phyloP scores from a whole-genome alignment of 805 yeast species.

The Kazachstania martiniae region DNA sequence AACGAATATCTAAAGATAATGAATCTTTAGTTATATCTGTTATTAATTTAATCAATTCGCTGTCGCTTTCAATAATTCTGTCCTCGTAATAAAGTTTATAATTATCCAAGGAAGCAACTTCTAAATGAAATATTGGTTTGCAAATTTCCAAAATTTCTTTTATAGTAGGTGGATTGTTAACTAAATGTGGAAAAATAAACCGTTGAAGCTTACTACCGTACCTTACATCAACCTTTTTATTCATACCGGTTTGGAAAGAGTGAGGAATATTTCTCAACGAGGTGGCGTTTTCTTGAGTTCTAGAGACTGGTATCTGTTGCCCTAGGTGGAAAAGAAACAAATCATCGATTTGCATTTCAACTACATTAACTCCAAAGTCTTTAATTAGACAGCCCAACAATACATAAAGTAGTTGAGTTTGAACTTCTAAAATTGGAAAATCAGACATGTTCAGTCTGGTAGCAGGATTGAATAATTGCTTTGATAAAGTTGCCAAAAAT shows the following conservation, averaged over 20 bases:
- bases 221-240: not conserved
- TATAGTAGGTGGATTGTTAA: no score
- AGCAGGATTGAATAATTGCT: constrained; percentile 13
- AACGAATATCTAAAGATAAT: no score
- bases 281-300: not conserved
- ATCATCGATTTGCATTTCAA: no score
- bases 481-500: constrained; percentile 25
- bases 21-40: no score
- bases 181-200: no score
- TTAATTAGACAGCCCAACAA: constrained; percentile 59
- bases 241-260: not conserved
- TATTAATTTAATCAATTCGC: no score
- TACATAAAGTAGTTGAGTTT: constrained; percentile 31
- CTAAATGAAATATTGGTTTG: no score
- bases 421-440: constrained; percentile 6
- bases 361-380: constrained; percentile 73
- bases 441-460: constrained; percentile 24
- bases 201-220: no score
- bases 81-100: no score
- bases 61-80: no score
- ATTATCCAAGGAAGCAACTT: no score
- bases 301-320: constrained; percentile 58
- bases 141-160: no score
- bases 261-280: not conserved
- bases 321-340: constrained; percentile 40